Evolutionary conservation across 257 asterid genomes (phyloP), one percentile per base, ranked within the genome.

Genomic region (Lavandula angustifolia): DNA sequence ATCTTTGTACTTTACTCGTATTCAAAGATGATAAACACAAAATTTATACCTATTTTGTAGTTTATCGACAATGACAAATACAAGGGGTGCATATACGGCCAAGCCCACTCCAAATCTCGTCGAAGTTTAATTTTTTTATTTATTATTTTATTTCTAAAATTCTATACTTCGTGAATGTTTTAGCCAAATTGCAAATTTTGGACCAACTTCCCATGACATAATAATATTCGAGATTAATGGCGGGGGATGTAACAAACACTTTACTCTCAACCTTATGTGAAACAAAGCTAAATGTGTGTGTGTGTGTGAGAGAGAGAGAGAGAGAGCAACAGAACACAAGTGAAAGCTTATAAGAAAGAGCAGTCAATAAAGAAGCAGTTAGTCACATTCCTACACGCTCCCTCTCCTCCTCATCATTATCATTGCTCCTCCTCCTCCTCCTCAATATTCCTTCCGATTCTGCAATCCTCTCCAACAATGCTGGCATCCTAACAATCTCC

Each of bases 311-410:
- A 35, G 40, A 35, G 40, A 35, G 31, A 17, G 54, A 29, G 40
- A 53, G 16, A 10, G 41, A 22, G 32, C 4, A 1, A 18, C 22
- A 48, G 3, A 48, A 17, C 48, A 32, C 58, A 33, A 54, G 18
- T 49, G 18, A 48, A 61, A 48, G 56, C 41, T 44, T 9, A 22
- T 9, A 22, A 13, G 27, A 22, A 22, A 22, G 27, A 35, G 32
- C 22, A 40, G 67, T 58, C 67, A 57, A 60, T 68, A 56, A 68
- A 57, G 70, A 64, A 67, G 54, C 56, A 67, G 46, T 44, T 53
- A 66, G 33, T 47, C 42, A 53, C 31, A 14, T 51, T 54, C 47
- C 44, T 61, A 43, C 66, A 35, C 66, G 66, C 44, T 64, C 44
- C 49, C 53, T 49, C 64, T 57, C 34, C 71, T 54, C 17, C n/a